Evolutionary conservation across 78 protist genomes (phyloP).

Genomic region (Isochrysis galbana): DNA sequence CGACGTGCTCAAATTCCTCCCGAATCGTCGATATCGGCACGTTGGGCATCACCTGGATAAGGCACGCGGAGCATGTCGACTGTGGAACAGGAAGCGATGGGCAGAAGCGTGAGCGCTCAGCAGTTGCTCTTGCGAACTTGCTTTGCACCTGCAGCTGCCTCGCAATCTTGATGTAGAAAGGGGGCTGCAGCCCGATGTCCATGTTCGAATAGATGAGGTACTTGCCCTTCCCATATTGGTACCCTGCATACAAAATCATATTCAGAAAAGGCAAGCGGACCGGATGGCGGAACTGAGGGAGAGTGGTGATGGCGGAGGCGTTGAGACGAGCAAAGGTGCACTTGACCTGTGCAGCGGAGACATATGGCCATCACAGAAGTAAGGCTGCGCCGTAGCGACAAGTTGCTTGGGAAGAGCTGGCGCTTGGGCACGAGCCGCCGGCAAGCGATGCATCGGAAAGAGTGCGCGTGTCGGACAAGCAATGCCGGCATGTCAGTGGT

Average conservation of each 20-base stretch:
- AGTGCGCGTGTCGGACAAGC: too few species aligned
- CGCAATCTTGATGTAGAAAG: conserved; percentile 4
- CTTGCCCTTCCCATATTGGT: background rate
- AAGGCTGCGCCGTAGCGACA: too few species aligned
- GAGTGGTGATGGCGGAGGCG: background rate
- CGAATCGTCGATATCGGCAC: background rate
- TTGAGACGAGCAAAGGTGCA: background rate
- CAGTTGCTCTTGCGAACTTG: too few species aligned
- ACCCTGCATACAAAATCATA: background rate
- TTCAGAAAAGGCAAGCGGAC: background rate
- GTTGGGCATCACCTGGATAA: conserved; percentile 9
- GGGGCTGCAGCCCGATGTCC: conserved; percentile 19
- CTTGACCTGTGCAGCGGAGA: too few species aligned
- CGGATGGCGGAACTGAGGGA: background rate
- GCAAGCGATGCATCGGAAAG: too few species aligned
- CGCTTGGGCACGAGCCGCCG: too few species aligned
- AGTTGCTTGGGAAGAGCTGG: too few species aligned
- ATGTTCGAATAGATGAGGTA: conserved; percentile 2
- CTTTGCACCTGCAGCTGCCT: background rate
- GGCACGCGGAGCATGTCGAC: background rate
- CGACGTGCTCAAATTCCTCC: conserved; percentile 14
- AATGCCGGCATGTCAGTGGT: too few species aligned
- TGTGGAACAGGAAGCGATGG: too few species aligned
- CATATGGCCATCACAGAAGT: too few species aligned
- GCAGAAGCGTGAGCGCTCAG: too few species aligned